Evolutionary conservation across 228 moss, liverwort and hornwort genomes (phyloP).

Genomic region (Sphagnum magellanicum): DNA sequence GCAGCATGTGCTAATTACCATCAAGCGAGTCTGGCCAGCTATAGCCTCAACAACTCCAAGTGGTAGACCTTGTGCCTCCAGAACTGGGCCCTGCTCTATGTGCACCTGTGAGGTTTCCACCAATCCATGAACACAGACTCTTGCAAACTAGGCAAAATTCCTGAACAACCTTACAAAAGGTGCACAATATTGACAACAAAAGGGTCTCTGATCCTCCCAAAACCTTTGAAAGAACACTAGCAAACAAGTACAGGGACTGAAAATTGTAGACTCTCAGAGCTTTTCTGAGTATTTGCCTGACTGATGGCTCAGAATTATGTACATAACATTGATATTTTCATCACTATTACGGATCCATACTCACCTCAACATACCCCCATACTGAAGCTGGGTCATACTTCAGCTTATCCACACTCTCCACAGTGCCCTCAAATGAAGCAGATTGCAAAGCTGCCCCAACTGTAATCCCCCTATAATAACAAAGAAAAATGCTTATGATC

Average conservation of each 20-base stretch:
- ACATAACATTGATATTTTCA: too few relatives aligned
- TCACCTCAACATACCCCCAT: constrained; percentile 94
- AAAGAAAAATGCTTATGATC: background rate
- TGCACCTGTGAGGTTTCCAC: constrained; percentile 47
- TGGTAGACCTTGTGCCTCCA: constrained; percentile 68
- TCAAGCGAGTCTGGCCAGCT: constrained; percentile 84
- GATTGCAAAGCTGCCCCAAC: constrained; percentile 61
- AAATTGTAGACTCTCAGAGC: too few relatives aligned
- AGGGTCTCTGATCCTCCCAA: too few relatives aligned
- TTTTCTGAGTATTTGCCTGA: too few relatives aligned
- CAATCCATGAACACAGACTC: background rate
- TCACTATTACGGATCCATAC: background rate
- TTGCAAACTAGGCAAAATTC: too few relatives aligned
- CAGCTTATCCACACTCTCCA: constrained; percentile 47
- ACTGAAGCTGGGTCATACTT: constrained; percentile 73
- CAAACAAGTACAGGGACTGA: too few relatives aligned
- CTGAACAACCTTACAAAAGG: too few relatives aligned
- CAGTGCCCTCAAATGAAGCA: constrained; percentile 51
- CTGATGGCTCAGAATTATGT: too few relatives aligned
- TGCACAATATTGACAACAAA: too few relatives aligned
- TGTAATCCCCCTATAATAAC: constrained; percentile 54
- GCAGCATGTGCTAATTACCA: constrained; percentile 21
- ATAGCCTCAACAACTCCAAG: constrained; percentile 94
- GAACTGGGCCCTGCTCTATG: constrained; percentile 93
- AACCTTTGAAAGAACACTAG: too few relatives aligned